Conservation (phyloP, 2,329 filamentous ascomycete species). For the Fusarium lyarnte region DNA sequence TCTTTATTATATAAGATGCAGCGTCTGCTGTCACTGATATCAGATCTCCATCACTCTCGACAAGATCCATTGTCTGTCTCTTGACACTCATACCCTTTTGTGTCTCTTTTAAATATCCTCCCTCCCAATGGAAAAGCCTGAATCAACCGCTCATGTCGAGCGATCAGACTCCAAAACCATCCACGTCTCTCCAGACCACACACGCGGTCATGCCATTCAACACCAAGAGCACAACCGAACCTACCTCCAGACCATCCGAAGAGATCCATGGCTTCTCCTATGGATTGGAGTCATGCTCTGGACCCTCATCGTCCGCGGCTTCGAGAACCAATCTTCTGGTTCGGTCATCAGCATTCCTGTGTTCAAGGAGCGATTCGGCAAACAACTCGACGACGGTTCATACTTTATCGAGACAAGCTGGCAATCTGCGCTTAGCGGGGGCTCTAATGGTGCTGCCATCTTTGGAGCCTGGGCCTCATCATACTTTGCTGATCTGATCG, state of each 20-base stretch:
- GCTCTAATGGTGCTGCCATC: conserved; percentile 38
- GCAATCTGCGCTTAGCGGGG: conserved; percentile 44
- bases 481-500: conserved; percentile 39
- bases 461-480: conserved; percentile 39
- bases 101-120: neutral
- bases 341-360: conserved; percentile 32
- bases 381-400: conserved; percentile 5
- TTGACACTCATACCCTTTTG: neutral
- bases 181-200: neutral
- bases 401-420: conserved; percentile 43
- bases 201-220: conserved; percentile 43
- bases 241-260: conserved; percentile 38
- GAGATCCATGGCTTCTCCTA: conserved; percentile 43
- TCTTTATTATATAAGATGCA: neutral
- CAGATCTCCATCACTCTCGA: rapidly evolving
- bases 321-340: conserved; percentile 42
- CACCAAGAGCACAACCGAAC: conserved; percentile 44
- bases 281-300: conserved; percentile 47
- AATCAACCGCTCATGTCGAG: conserved; percentile 13
- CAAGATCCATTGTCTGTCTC: neutral
- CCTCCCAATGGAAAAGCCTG: conserved; percentile 12
- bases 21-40: too few relatives aligned
- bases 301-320: conserved; percentile 44
- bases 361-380: conserved; percentile 34
- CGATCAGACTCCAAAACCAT: neutral